phyloP scores from a whole-genome alignment of 2,329 filamentous ascomycete species.

The Epichloe coenophiala region DNA sequence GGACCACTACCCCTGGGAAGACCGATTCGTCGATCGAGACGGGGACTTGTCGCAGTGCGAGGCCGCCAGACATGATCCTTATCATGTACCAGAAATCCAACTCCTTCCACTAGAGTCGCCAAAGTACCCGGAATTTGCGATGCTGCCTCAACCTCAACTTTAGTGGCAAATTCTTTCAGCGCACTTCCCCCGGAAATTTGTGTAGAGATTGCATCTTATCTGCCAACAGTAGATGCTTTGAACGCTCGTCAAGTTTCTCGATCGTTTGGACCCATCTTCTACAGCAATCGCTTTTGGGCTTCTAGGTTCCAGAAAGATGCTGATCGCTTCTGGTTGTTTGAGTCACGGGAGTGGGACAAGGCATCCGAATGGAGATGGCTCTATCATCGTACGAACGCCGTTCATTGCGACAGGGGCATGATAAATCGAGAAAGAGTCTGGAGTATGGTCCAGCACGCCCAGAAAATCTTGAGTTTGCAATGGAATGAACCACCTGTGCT shows the following conservation, averaged over 20 bases:
- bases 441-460: too few species aligned
- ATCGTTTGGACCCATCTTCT: constrained; percentile 5
- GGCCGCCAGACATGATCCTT: constrained; percentile 2
- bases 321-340: too few species aligned
- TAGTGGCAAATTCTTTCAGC: background rate
- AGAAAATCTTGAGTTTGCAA: too few species aligned
- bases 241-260: constrained; percentile 5
- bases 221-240: constrained; percentile 4
- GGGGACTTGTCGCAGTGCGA: background rate
- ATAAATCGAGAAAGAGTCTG: too few species aligned
- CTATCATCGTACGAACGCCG: too few species aligned
- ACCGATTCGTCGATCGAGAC: constrained; percentile 4
- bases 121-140: background rate
- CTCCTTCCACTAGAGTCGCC: constrained; percentile 4
- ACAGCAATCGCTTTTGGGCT: constrained; percentile 6
- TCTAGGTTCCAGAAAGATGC: background rate
- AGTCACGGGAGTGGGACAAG: too few species aligned
- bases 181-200: constrained; percentile 4
- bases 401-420: too few species aligned
- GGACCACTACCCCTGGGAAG: constrained; percentile 5
- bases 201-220: constrained; percentile 1
- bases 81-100: constrained; percentile 4
- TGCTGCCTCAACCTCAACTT: too few species aligned
- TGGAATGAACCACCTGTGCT: too few species aligned
- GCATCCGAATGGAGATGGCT: too few species aligned